Evolutionary conservation across 495 filamentous ascomycete species (phyloP).

Genomic region (Baudoinia panamericana): DNA sequence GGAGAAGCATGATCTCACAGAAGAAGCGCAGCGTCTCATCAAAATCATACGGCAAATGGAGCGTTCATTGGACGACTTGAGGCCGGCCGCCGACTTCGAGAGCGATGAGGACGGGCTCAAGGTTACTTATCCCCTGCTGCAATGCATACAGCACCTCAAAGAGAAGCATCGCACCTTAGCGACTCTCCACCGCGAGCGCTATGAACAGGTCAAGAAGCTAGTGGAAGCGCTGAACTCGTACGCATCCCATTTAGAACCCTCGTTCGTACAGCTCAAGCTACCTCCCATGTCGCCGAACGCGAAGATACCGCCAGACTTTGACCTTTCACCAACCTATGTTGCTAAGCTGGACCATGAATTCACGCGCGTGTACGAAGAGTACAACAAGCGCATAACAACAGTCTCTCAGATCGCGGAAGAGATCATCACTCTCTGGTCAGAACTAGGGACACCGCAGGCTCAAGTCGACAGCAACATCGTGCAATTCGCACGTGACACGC

Average conservation of each 20-base stretch:
- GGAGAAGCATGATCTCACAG: slow-evolving; percentile 78
- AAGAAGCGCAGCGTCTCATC: slow-evolving; percentile 78
- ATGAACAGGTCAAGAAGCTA: slow-evolving; percentile 88
- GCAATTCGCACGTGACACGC: slow-evolving; percentile 73
- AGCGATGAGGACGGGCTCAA: slow-evolving; percentile 52
- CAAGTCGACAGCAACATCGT: slow-evolving; percentile 83
- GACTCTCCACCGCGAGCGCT: slow-evolving; percentile 75
- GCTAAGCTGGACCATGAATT: slow-evolving; percentile 80
- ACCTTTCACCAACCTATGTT: slow-evolving; percentile 80
- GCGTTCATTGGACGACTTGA: slow-evolving; percentile 65
- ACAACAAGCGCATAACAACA: slow-evolving; percentile 59
- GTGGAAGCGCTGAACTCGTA: slow-evolving; percentile 88
- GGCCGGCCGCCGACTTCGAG: slow-evolving; percentile 46
- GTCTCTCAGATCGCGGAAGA: slow-evolving; percentile 68
- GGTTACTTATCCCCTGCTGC: slow-evolving; percentile 65
- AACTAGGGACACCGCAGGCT: slow-evolving; percentile 80
- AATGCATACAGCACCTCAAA: slow-evolving; percentile 63
- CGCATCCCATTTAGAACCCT: slow-evolving; percentile 79
- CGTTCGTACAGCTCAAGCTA: slow-evolving; percentile 65
- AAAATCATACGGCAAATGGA: slow-evolving; percentile 86
- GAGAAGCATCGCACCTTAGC: slow-evolving; percentile 71
- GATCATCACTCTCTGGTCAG: slow-evolving; percentile 88
- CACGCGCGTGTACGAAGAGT: slow-evolving; percentile 87
- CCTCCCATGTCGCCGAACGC: slow-evolving; percentile 67
- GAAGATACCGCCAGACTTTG: slow-evolving; percentile 65